These are phyloP conservation scores for Zymoseptoria tritici DNA, from an alignment of 2,329 filamentous ascomycete genomes.

Conservation along the genomic window DNA sequence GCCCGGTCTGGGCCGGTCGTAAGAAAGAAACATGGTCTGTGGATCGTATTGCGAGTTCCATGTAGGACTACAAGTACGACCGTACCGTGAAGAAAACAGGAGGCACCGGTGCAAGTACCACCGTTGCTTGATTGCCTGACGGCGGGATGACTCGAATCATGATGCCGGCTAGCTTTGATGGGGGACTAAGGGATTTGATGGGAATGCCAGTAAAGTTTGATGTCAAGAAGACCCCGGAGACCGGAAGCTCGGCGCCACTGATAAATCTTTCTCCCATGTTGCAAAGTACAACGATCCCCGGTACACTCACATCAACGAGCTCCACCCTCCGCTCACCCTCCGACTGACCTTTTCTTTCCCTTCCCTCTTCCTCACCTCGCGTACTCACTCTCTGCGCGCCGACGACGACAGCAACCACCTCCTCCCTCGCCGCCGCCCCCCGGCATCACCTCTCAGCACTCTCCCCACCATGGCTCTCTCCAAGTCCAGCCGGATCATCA, in stretches of 20 bases:
- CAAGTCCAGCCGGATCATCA: slow-evolving; percentile 84
- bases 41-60: background rate
- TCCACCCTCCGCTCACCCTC: too few species aligned
- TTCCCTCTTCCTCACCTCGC: background rate
- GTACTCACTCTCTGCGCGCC: background rate
- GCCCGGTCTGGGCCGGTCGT: background rate
- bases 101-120: background rate
- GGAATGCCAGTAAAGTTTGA: background rate
- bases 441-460: background rate
- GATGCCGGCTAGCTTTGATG: background rate
- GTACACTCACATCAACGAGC: too few species aligned
- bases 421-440: background rate
- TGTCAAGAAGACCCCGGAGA: background rate
- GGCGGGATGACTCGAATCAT: too few species aligned
- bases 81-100: background rate
- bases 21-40: background rate
- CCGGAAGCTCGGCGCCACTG: too few species aligned
- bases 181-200: background rate
- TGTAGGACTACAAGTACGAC: background rate
- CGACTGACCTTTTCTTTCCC: background rate
- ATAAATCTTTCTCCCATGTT: background rate
- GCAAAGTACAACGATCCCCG: too few species aligned
- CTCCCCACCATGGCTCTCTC: slow-evolving; percentile 66
- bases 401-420: background rate
- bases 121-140: too few species aligned